Percentiles rank a stretch among this genome's conserved stretches.
These are phyloP conservation scores for Galerina marginata DNA, from an alignment of 768 basidiomycete species.

Conservation along the genomic window DNA sequence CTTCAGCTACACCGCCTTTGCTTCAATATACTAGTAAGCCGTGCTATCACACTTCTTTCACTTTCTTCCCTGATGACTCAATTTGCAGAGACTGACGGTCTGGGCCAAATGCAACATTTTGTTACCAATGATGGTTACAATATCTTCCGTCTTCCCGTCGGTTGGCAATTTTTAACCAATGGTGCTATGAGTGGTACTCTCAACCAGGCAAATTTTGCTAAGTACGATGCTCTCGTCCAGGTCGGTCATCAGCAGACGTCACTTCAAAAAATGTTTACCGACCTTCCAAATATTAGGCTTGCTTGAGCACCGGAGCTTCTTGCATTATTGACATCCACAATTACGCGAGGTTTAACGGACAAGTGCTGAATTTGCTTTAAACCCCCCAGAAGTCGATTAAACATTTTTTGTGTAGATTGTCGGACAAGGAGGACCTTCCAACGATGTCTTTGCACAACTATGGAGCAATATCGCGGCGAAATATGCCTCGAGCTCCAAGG, in stretches of 20 bases:
- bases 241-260: conserved; percentile 23
- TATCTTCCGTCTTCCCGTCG: conserved; percentile 63
- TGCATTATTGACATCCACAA: conserved; percentile 68
- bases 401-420: conserved; percentile 44
- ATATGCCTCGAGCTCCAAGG: conserved; percentile 44
- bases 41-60: no score
- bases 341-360: conserved; percentile 60
- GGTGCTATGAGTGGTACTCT: conserved; percentile 44
- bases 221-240: conserved; percentile 59
- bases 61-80: no score
- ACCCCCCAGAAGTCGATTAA: neutral
- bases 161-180: conserved; percentile 60
- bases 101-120: conserved; percentile 69
- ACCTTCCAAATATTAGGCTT: conserved; percentile 27
- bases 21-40: conserved; percentile 45
- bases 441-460: conserved; percentile 55
- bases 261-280: neutral
- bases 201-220: conserved; percentile 46
- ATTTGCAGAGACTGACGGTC: conserved; percentile 36
- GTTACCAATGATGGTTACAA: conserved; percentile 58
- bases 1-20: conserved; percentile 50
- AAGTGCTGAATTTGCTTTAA: conserved; percentile 29
- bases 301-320: conserved; percentile 52
- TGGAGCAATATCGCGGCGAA: conserved; percentile 59
- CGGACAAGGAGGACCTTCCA: conserved; percentile 65